phyloP scores from a whole-genome alignment of 2,329 filamentous ascomycete species.

The Stagonosporopsis vannaccii region DNA sequence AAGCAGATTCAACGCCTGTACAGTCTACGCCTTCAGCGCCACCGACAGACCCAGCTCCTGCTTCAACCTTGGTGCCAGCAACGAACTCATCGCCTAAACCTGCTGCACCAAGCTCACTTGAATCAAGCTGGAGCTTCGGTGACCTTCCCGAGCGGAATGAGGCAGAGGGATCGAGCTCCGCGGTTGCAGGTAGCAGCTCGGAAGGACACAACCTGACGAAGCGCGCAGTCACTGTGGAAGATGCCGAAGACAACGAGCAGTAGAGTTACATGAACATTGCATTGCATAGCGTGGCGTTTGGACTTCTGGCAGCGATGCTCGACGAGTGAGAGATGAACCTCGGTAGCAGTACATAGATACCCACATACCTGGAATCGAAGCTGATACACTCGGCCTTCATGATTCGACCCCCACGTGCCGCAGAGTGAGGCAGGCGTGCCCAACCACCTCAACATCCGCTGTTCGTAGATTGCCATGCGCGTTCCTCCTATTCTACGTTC shows the following conservation, averaged over 20 bases:
- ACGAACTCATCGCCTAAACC: slow-evolving; percentile 30
- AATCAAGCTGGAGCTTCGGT: slow-evolving; percentile 49
- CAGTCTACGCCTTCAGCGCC: slow-evolving; percentile 8
- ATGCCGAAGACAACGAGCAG: slow-evolving; percentile 39
- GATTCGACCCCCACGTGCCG: slow-evolving; percentile 15
- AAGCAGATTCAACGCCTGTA: not conserved
- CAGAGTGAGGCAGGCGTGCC: slow-evolving; percentile 21
- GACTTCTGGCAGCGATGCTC: slow-evolving; percentile 12
- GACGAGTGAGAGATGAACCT: slow-evolving; percentile 6
- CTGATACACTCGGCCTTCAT: slow-evolving; percentile 16
- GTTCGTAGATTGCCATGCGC: slow-evolving; percentile 11
- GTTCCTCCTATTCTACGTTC: slow-evolving; percentile 1
- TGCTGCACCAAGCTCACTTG: slow-evolving; percentile 41
- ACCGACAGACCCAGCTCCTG: slow-evolving; percentile 13
- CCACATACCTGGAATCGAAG: slow-evolving; percentile 13
- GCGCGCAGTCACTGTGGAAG: slow-evolving; percentile 43
- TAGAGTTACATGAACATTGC: slow-evolving; percentile 23
- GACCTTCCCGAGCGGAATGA: slow-evolving; percentile 37
- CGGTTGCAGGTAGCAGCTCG: slow-evolving; percentile 34
- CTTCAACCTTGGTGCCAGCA: not conserved
- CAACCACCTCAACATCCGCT: slow-evolving; percentile 21
- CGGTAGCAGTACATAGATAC: slow-evolving; percentile 14
- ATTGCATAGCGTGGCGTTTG: slow-evolving; percentile 51
- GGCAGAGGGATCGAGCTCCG: slow-evolving; percentile 39
- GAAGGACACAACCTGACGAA: slow-evolving; percentile 32